Evolutionary conservation across 352 stramenopile species (phyloP).

Genomic region (Nothophytophthora sp.): DNA sequence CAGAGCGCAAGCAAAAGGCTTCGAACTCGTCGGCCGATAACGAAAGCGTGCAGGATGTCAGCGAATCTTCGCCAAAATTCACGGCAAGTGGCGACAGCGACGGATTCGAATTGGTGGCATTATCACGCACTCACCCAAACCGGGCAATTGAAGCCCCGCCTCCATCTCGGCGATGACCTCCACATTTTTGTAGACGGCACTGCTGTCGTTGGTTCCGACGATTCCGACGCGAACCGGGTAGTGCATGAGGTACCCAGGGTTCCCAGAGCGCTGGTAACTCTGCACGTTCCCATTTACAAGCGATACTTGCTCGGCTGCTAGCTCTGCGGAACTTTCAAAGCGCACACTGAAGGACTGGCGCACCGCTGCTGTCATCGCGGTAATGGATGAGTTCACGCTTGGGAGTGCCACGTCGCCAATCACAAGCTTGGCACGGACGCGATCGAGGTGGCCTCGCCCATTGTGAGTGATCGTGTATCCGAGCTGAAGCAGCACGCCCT

Average conservation of each 20-base stretch:
- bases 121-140: conserved; percentile 26
- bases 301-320: conserved; percentile 16
- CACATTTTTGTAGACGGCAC: neutral
- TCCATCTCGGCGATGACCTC: conserved; percentile 34
- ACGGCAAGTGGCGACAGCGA: conserved; percentile 4
- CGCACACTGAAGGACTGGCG: conserved; percentile 32
- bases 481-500: conserved; percentile 22
- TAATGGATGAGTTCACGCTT: neutral
- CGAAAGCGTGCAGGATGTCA: conserved; percentile 30
- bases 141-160: conserved; percentile 24
- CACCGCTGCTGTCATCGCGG: conserved; percentile 6
- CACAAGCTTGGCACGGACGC: conserved; percentile 16
- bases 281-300: conserved; percentile 36
- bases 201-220: conserved; percentile 8
- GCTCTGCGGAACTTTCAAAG: conserved; percentile 23
- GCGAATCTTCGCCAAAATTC: conserved; percentile 42
- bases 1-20: conserved; percentile 20
- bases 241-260: conserved; percentile 39
- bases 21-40: conserved; percentile 28
- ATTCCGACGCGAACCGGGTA: conserved; percentile 37
- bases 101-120: neutral
- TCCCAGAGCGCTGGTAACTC: conserved; percentile 37
- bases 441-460: conserved; percentile 25
- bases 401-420: conserved; percentile 16
- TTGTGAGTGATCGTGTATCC: conserved; percentile 35